A percentile compares a stretch with the other conserved stretches of the same genome.
These are phyloP conservation scores for Alternaria alternata DNA, from an alignment of 2,329 filamentous ascomycete genomes.

Conservation along the genomic window DNA sequence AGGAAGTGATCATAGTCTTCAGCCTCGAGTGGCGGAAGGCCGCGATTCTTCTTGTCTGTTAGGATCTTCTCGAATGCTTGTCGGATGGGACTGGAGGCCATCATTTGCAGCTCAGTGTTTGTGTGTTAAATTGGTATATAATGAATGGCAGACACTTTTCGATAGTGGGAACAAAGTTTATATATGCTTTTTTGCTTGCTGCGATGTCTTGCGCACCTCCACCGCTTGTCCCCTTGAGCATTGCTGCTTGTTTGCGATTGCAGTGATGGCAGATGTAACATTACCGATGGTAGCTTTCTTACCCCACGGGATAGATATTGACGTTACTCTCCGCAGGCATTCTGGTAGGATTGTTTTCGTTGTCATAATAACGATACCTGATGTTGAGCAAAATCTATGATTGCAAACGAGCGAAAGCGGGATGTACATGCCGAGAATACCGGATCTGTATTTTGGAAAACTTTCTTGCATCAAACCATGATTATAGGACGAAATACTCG, in stretches of 20 bases:
- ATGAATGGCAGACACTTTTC: not conserved
- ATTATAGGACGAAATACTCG: slow-evolving; percentile 19
- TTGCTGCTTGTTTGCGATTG: not conserved
- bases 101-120: not conserved
- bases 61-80: not conserved
- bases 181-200: not conserved
- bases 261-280: not conserved
- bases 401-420: not conserved
- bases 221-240: not conserved
- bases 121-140: not conserved
- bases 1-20: not conserved
- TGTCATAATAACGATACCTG: not conserved
- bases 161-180: not conserved
- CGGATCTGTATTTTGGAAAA: not conserved
- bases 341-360: not conserved
- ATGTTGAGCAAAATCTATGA: not conserved
- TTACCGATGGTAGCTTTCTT: not conserved
- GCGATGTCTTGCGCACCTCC: not conserved
- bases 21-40: not conserved
- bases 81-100: not conserved
- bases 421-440: not conserved
- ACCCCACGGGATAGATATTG: not conserved
- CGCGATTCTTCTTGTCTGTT: not conserved
- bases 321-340: not conserved
- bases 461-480: not conserved